phyloP scores from a whole-genome alignment of 345 rosid genomes.

The Boechera divaricarpa region DNA sequence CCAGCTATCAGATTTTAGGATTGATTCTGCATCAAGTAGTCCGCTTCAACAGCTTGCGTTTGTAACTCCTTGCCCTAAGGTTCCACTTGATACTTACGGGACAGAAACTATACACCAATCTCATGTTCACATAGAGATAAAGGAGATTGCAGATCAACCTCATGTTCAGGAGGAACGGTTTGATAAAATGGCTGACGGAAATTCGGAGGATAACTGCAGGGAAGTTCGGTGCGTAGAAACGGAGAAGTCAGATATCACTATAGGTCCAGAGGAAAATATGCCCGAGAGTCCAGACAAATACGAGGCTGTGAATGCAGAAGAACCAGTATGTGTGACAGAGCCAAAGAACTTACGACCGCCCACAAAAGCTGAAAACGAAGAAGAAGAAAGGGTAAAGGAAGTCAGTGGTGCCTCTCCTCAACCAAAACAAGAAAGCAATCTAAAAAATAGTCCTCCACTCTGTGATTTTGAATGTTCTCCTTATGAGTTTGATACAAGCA shows the following conservation, averaged over 20 bases:
- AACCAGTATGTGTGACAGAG: constrained; percentile 31
- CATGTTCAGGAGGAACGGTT: constrained; percentile 41
- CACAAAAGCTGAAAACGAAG: constrained; percentile 26
- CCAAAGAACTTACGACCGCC: constrained; percentile 17
- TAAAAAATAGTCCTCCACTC: constrained; percentile 24
- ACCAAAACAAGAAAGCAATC: constrained; percentile 43
- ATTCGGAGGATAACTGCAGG: constrained; percentile 53
- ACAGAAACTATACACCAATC: constrained; percentile 32
- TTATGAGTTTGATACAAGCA: constrained; percentile 50
- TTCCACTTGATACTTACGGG: constrained; percentile 8
- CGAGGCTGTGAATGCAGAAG: constrained; percentile 43
- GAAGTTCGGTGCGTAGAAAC: constrained; percentile 67
- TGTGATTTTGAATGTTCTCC: constrained; percentile 45
- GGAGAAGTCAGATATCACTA: constrained; percentile 48
- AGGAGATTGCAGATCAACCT: constrained; percentile 46
- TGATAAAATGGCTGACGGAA: constrained; percentile 46
- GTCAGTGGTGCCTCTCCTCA: constrained; percentile 14
- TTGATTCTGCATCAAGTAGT: constrained; percentile 43
- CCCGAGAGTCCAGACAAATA: constrained; percentile 40
- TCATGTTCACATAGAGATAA: constrained; percentile 42
- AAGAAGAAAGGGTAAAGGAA: constrained; percentile 33
- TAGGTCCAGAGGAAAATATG: constrained; percentile 40
- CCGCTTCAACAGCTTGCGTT: constrained; percentile 48
- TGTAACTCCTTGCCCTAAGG: constrained; percentile 30
- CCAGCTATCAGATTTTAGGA: constrained; percentile 59